Base-by-base conservation (phyloP, 2,329 filamentous ascomycete species). In the Aureobasidium vineae region DNA sequence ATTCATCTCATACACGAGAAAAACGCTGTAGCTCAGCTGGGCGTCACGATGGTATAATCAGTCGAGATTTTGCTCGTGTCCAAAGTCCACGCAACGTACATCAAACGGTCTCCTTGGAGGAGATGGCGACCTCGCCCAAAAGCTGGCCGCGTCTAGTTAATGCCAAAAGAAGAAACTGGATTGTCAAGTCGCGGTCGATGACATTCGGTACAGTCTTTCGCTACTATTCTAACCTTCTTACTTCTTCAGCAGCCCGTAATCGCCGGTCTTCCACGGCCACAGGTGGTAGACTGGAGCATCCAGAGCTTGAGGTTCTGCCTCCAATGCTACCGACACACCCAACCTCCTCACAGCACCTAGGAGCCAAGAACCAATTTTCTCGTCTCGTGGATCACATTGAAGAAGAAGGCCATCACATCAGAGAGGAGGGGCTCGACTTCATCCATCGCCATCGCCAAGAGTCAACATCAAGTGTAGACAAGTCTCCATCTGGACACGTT, bases 241-340 rank as follows among this genome's bases (percentile, higher is more conserved):
- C 80, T 70, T 70, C 73, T 70, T 33, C 78, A 74, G 66, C 79
- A 75, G 79, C 78, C 3, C 74, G 77, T 63, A 80, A 80, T 31
- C 79, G 82, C 68, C 76, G 81, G 3, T 80, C 77, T 45, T 79
- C 77, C 0, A 74, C 81, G 16, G 72, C 78, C 0, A 74, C 76
- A 16, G 76, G 78, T 19, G 80, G 80, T 1, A 75, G 73, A n/a
- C 70, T 83, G 3, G 75, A 77, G 40, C 76, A 79, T 67, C 81
- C 81, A 0, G 81, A 83, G 64, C 72, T 83, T 59, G 81, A 83
- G 69, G 73, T 83, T 6, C 60, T 83, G 36, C 76, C 79, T 3
- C 72, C 77, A 8, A 71, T 79, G 15, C 54, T 72, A 43, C 71
- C 73, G 19, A 41, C 31, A 11, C 41, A 23, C 31, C 10, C 13